Evolutionary conservation across 495 filamentous ascomycete genomes (phyloP), one percentile per base, ranked within the genome.

Genomic region (Achaetomiella virescens): DNA sequence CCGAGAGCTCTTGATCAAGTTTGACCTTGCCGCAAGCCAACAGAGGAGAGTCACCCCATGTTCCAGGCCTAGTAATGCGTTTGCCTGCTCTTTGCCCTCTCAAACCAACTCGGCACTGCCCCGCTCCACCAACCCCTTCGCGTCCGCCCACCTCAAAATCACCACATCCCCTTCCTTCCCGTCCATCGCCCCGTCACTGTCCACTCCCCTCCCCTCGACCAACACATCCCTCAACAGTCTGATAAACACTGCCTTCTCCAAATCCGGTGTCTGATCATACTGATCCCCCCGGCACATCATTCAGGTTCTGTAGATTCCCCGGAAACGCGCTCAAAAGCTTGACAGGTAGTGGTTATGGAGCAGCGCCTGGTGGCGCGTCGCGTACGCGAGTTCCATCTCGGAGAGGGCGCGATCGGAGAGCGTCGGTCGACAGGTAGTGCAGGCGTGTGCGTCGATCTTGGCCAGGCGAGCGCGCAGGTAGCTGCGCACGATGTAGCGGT

Each of bases 211-310:
- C 17, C 76, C 78, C 55, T 79, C 70, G 47, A 83, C 74, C 40
- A 83, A 69, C 36, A 69, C 66, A 37, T 84, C 79, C 63, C 75
- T 79, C 27, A 96, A 71, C 59, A 87, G 82, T 56, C 92, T 74
- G 38, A 89, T 85, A 72, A 98, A 96, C 12, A 97, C 90, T 17
- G 88, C 90, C 38, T 80, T 77, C 40, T 90, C 84, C 49, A 79
- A 68, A 72, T 97, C 95, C 8, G 93, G 93, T 1, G 79, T 75
- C 58, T 95, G 21, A 98, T 81, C 93, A 98, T 98, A 72, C 82
- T 89, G 53, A 90, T 85, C 2, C 90, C 90, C 1, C 92, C 0
- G 85, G 82, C 48, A 87, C 88, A 73, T 98, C 95, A 76, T 97
- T 91, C 48, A 98, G 72, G 64, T 87, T 79, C 66, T 88, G 83